A percentile compares a stretch with the other conserved stretches of the same genome.
phyloP scores from a whole-genome alignment of 2,329 filamentous ascomycete species.

The Venturia oleaginea region DNA sequence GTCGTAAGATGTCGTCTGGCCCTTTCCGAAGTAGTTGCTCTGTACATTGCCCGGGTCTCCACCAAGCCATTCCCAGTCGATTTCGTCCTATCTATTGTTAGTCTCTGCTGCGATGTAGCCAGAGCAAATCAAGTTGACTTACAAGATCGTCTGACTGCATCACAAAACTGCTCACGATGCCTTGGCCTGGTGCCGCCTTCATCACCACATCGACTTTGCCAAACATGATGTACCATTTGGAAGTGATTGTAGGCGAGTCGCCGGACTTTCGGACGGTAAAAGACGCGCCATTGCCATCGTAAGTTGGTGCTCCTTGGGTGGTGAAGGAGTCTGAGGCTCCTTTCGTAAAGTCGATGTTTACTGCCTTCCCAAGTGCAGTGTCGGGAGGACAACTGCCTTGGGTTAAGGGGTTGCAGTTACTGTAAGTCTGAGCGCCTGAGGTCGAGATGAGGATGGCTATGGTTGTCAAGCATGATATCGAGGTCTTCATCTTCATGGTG shows the following conservation, averaged over 20 bases:
- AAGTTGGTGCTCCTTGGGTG: constrained; percentile 59
- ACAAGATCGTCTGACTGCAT: constrained; percentile 74
- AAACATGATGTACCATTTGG: constrained; percentile 99
- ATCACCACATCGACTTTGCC: constrained; percentile 78
- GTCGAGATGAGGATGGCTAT: constrained; percentile 28
- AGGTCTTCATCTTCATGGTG: constrained; percentile 5
- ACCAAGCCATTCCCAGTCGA: constrained; percentile 95
- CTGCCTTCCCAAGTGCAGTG: constrained; percentile 72
- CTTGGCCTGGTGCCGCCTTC: constrained; percentile 77
- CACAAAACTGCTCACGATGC: constrained; percentile 88
- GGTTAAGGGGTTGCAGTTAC: constrained; percentile 45
- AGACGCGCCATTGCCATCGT: constrained; percentile 64
- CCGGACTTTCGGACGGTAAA: constrained; percentile 73
- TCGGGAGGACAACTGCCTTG: constrained; percentile 59
- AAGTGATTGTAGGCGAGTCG: constrained; percentile 76
- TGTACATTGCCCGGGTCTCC: constrained; percentile 70
- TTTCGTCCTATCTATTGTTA: constrained; percentile 57
- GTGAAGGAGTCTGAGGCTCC: constrained; percentile 73
- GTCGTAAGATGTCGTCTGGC: constrained; percentile 74
- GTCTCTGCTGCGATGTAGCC: not conserved
- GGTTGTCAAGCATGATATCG: constrained; percentile 2
- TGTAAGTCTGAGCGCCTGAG: constrained; percentile 44
- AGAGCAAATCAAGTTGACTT: not conserved
- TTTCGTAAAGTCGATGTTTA: constrained; percentile 73
- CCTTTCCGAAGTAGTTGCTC: constrained; percentile 95